phyloP scores from a whole-genome alignment of 768 basidiomycete genomes.

The Naganishia friedmannii region DNA sequence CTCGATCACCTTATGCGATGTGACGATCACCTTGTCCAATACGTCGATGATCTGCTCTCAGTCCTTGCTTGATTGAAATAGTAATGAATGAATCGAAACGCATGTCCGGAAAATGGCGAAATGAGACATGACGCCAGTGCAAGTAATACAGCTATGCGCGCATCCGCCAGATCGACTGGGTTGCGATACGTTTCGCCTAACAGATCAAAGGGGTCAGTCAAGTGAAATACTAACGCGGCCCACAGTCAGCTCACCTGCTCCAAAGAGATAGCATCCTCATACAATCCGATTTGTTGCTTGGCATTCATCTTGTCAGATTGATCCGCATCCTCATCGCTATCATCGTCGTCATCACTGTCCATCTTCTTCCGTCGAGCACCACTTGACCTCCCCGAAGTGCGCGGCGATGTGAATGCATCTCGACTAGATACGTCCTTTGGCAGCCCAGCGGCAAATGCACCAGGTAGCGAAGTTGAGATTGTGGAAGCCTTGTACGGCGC shows the following conservation, averaged over 20 bases:
- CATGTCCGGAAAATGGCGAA: neutral
- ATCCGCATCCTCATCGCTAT: conserved; percentile 58
- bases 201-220: neutral
- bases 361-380: conserved; percentile 55
- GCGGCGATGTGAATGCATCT: conserved; percentile 23
- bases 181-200: conserved; percentile 32
- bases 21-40: neutral
- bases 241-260: conserved; percentile 82
- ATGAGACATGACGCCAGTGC: neutral
- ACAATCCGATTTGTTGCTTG: conserved; percentile 70
- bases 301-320: conserved; percentile 51
- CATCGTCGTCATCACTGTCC: conserved; percentile 73
- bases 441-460: conserved; percentile 46
- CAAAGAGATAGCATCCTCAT: conserved; percentile 80
- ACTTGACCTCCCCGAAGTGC: conserved; percentile 23
- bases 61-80: neutral
- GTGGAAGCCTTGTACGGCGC: conserved; percentile 58
- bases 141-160: conserved; percentile 15
- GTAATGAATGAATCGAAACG: neutral
- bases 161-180: conserved; percentile 34
- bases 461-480: conserved; percentile 61
- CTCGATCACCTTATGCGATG: neutral
- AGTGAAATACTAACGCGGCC: neutral
- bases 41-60: neutral
- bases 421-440: conserved; percentile 36